Evolutionary conservation across 2,329 filamentous ascomycete genomes (phyloP), one percentile per base, ranked within the genome.

Genomic region (Lasiodiplodia citricola): DNA sequence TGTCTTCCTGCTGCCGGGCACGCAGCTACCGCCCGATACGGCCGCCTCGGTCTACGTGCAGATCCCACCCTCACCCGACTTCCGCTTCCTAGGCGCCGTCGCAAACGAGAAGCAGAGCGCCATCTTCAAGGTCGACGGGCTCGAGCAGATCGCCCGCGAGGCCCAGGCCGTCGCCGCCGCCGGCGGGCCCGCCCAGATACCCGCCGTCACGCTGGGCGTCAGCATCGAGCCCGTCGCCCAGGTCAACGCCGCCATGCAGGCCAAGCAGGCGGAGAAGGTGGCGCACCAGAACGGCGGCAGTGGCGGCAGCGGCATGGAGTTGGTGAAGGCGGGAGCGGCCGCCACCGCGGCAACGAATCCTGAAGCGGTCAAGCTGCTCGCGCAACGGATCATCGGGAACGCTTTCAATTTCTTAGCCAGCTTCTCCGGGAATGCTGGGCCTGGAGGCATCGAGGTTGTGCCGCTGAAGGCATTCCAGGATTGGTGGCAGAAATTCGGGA

Each of bases 401-500:
- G 96, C 95, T 16, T 99, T 98, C 80, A 97, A 99, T 81, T 98
- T 97, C 79, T 84, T 99, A 68, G 90, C 95, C 3, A 92, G 93
- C 74, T 98, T 97, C 83, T 92, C 91, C 70, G 88, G 89, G 47
- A 86, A 87, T 68, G 84, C 84, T 35, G 84, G 86, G 73, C 82
- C 83, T 31, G 86, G 84, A 2, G 91, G 91, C 0, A 87, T 91
- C 56, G 95, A 98, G 78, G 91, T 96, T 14, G 92, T 99, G 28
- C 94, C 96, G n/a, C 81, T 99, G 72, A 96, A 92, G 81, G 93
- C 92, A 5, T 99, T 99, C 79, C 91, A 96, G 81, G 93, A 97
- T 69, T 99, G 96, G 96, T 99, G 96, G 96, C 87, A 86, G 70
- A 98, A 97, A 81, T 99, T 99, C 82, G 95, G 99, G 83, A 88